Evolutionary conservation across 2,329 filamentous ascomycete genomes (phyloP).

Genomic region (Acephala macrosclerotiorum): DNA sequence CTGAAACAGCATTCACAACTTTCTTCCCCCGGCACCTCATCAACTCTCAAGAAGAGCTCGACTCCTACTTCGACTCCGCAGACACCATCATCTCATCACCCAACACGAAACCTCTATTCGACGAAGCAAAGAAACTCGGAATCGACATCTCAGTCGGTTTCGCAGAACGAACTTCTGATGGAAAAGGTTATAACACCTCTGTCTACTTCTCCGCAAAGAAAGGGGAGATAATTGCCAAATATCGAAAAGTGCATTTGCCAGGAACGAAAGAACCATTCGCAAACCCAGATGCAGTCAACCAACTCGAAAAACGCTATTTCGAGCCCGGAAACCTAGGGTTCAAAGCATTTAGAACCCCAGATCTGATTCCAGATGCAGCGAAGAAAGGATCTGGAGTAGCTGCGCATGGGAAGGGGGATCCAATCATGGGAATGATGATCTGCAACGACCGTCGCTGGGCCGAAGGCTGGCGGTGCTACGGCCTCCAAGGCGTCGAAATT

Average conservation of each 20-base stretch:
- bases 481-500: conserved; percentile 58
- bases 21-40: conserved; percentile 63
- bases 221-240: conserved; percentile 55
- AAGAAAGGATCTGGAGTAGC: conserved; percentile 44
- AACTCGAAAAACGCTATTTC: conserved; percentile 64
- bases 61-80: conserved; percentile 58
- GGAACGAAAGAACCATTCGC: conserved; percentile 59
- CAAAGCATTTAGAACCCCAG: conserved; percentile 58
- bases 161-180: conserved; percentile 55
- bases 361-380: conserved; percentile 48
- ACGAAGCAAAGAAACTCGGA: conserved; percentile 52
- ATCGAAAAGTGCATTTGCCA: conserved; percentile 62
- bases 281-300: conserved; percentile 56
- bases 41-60: conserved; percentile 51
- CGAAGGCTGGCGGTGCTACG: conserved; percentile 59
- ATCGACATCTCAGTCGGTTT: conserved; percentile 62
- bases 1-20: conserved; percentile 61
- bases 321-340: conserved; percentile 60
- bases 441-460: conserved; percentile 63
- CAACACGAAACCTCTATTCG: conserved; percentile 56
- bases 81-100: conserved; percentile 51
- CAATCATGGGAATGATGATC: conserved; percentile 61
- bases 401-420: conserved; percentile 50
- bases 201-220: conserved; percentile 57
- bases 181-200: conserved; percentile 57